Percentiles rank a stretch among this genome's conserved stretches.
These are phyloP conservation scores for Erysimum pusillum DNA, from an alignment of 441 rosid genomes.

Conservation along the genomic window DNA sequence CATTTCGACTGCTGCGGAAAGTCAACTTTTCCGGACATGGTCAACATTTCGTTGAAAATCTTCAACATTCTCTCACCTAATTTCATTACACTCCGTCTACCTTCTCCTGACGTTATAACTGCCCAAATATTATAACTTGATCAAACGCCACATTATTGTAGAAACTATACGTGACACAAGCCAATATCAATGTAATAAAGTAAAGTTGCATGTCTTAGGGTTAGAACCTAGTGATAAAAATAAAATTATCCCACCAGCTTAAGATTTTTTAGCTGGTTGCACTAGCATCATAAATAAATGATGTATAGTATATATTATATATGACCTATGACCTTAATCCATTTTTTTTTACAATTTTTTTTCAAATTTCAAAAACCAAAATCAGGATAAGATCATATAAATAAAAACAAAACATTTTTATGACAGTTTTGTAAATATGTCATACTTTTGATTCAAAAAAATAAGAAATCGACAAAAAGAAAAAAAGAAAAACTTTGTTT, in stretches of 20 bases:
- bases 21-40: slow-evolving; percentile 61
- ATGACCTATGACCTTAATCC: neutral
- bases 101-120: slow-evolving; percentile 45
- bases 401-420: neutral
- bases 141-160: neutral
- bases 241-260: neutral
- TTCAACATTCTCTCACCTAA: slow-evolving; percentile 70
- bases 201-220: neutral
- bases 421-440: neutral
- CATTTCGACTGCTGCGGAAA: slow-evolving; percentile 59
- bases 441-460: neutral
- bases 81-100: slow-evolving; percentile 59
- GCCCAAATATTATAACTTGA: neutral
- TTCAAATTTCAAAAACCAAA: neutral
- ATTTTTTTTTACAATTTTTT: neutral
- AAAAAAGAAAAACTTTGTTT: neutral
- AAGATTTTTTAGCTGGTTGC: neutral
- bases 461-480: neutral
- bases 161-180: neutral
- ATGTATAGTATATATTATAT: neutral
- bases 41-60: slow-evolving; percentile 56
- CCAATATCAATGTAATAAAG: neutral
- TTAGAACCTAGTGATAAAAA: neutral
- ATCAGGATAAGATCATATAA: neutral
- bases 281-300: neutral